Evolutionary conservation across 352 stramenopile species (phyloP).

Genomic region (Phytophthora quininea): DNA sequence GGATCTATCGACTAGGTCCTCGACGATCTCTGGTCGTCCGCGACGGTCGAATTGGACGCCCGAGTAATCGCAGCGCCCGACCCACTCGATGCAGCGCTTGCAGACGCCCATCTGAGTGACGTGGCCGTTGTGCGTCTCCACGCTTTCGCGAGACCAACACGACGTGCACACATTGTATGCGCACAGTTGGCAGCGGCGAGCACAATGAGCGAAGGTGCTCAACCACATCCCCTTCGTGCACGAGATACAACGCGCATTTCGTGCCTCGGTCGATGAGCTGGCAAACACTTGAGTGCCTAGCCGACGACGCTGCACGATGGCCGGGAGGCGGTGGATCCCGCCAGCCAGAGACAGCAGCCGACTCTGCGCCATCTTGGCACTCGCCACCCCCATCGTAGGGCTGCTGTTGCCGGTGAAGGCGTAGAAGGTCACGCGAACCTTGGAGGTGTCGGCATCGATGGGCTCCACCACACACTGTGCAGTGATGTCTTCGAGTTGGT

Average conservation of each 20-base stretch:
- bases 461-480: conserved; percentile 41
- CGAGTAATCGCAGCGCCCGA: conserved; percentile 48
- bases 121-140: conserved; percentile 49
- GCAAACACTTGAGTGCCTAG: conserved; percentile 44
- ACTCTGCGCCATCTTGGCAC: conserved; percentile 29
- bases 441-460: conserved; percentile 22
- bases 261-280: conserved; percentile 14
- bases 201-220: conserved; percentile 24
- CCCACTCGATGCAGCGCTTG: conserved; percentile 49
- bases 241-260: conserved; percentile 48
- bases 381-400: conserved; percentile 7
- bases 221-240: conserved; percentile 52
- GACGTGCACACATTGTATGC: conserved; percentile 52
- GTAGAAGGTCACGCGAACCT: conserved; percentile 44
- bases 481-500: conserved; percentile 47
- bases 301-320: conserved; percentile 40
- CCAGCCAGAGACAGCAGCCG: conserved; percentile 35
- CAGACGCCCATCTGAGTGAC: conserved; percentile 39
- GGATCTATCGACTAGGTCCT: conserved; percentile 15
- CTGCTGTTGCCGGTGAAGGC: conserved; percentile 6
- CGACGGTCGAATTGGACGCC: conserved; percentile 29
- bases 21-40: conserved; percentile 29
- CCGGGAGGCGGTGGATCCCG: conserved; percentile 34
- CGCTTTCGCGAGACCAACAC: conserved; percentile 45
- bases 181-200: conserved; percentile 47